Conservation (phyloP, 1,139 yeast genomes). For the Kodamaea alishanica region DNA sequence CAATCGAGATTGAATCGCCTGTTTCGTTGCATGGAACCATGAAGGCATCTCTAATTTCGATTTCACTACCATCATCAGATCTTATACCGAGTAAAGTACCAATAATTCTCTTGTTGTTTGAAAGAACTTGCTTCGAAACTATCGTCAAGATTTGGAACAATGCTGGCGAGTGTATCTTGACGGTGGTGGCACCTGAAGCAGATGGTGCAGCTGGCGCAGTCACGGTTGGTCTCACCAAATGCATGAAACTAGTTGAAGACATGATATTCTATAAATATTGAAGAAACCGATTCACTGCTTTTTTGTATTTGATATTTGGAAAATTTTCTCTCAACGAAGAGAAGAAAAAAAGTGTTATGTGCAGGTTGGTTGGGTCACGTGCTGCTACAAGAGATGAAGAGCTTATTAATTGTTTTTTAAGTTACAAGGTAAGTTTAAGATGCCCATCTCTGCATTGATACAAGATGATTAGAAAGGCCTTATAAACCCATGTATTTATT, state of each 20-base stretch:
- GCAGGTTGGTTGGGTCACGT: no score
- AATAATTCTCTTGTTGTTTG: constrained; percentile 58
- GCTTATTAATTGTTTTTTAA: no score
- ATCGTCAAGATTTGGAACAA: constrained; percentile 62
- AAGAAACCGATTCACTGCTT: no score
- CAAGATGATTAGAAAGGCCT: no score
- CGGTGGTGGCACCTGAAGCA: constrained; percentile 45
- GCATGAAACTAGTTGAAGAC: constrained; percentile 31
- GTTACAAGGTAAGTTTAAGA: no score
- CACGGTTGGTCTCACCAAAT: constrained; percentile 60
- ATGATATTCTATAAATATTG: no score
- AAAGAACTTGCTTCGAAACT: constrained; percentile 42
- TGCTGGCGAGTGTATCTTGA: constrained; percentile 65
- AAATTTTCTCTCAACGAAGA: no score
- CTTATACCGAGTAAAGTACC: constrained; percentile 82
- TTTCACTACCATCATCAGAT: constrained; percentile 80
- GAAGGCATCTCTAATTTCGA: constrained; percentile 73
- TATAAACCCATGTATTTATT: no score
- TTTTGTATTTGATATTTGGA: no score
- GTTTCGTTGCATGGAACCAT: constrained; percentile 82
- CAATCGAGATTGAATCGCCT: constrained; percentile 69
- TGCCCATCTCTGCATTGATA: no score
- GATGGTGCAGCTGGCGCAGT: constrained; percentile 52
- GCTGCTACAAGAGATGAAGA: no score
- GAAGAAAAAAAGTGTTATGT: no score